Conservation (phyloP, 495 filamentous ascomycete genomes). For the Neurospora cerealis region DNA sequence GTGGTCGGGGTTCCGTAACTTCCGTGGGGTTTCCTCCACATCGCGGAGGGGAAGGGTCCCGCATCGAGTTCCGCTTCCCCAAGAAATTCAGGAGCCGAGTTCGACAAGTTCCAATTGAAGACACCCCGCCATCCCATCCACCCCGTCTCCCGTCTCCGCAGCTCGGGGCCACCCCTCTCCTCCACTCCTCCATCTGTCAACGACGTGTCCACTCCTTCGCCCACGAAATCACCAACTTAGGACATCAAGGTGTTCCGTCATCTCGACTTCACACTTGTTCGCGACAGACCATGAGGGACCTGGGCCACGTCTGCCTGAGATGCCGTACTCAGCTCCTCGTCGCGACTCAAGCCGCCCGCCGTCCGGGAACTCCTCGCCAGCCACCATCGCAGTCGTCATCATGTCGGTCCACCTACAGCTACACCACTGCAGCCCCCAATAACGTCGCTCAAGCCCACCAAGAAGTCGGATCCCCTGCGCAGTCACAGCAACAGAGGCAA, state of each 20-base stretch:
- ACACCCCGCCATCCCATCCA: background rate
- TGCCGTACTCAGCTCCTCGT: slow-evolving; percentile 13
- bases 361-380: background rate
- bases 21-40: background rate
- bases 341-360: slow-evolving; percentile 1
- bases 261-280: background rate
- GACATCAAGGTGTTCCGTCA: background rate
- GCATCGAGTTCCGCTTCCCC: background rate
- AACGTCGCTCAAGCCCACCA: background rate
- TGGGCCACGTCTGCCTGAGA: slow-evolving; percentile 19
- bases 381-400: background rate
- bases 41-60: background rate
- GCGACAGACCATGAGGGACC: slow-evolving; percentile 14
- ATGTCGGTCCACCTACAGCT: background rate
- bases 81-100: background rate
- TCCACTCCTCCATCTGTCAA: background rate
- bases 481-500: background rate
- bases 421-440: slow-evolving; percentile 1
- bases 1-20: background rate
- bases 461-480: background rate
- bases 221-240: background rate
- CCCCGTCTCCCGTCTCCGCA: background rate
- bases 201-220: background rate
- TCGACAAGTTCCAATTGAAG: background rate
- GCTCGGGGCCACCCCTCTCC: background rate